Conservation (phyloP, 1,284 basidiomycete species). For the Cystobasidium pallidum region DNA sequence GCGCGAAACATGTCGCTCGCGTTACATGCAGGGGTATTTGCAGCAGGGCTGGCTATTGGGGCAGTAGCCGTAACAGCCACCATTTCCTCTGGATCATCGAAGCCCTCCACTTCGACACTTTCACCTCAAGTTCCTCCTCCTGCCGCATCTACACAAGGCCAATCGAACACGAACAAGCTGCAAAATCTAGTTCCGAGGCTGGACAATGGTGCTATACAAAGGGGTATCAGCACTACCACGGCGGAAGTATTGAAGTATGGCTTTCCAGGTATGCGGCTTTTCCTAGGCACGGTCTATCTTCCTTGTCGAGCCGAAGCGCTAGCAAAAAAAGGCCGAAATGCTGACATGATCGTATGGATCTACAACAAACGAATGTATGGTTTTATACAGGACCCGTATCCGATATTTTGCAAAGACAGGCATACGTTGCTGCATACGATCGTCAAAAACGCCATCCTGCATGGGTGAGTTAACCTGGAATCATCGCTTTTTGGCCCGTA, state of each 20-base stretch:
- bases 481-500: not conserved
- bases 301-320: not conserved
- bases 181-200: conserved; percentile 16
- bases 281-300: not conserved
- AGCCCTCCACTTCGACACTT: conserved; percentile 5
- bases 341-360: no score
- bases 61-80: conserved; percentile 31
- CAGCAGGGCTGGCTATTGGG: conserved; percentile 31
- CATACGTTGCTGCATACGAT: conserved; percentile 79
- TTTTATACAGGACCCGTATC: conserved; percentile 50
- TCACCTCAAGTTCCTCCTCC: not conserved
- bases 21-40: conserved; percentile 39
- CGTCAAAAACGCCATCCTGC: conserved; percentile 84
- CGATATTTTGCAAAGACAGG: conserved; percentile 49
- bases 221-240: conserved; percentile 49
- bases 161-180: conserved; percentile 20
- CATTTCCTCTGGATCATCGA: not conserved
- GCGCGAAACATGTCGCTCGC: conserved; percentile 43
- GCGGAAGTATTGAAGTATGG: conserved; percentile 67
- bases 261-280: conserved; percentile 65
- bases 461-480: conserved; percentile 67
- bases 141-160: not conserved
- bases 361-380: no score
- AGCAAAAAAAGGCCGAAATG: not conserved
- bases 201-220: conserved; percentile 13